A percentile compares a stretch with the other conserved stretches of the same genome.
Conservation (phyloP, 176 grass and related monocot genomes). For the Olyra latifolia region DNA sequence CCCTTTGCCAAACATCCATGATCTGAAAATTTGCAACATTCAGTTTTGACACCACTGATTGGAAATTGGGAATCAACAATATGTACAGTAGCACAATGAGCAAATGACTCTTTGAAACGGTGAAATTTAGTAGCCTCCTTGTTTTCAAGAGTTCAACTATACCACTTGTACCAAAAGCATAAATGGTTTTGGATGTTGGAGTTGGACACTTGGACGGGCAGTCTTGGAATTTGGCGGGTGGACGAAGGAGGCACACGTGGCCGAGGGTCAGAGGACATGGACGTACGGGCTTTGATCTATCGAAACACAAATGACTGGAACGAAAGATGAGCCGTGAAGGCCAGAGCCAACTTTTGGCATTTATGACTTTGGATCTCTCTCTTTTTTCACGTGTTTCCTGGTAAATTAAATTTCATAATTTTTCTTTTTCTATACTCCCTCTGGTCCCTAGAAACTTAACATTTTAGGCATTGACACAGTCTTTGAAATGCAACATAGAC, state of each 20-base stretch:
- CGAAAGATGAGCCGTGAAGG: neutral
- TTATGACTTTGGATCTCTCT: neutral
- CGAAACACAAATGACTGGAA: neutral
- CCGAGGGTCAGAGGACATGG: neutral
- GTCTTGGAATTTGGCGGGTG: neutral
- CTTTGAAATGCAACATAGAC: no score
- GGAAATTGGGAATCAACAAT: neutral
- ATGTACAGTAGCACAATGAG: neutral
- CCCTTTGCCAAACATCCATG: neutral
- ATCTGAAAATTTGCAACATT: neutral
- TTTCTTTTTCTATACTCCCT: no score
- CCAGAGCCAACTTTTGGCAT: slow-evolving; percentile 51
- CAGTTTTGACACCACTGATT: neutral
- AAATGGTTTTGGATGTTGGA: no score
- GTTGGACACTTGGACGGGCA: neutral
- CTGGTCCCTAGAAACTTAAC: no score
- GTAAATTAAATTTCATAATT: no score
- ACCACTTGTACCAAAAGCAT: no score
- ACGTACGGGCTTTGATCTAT: neutral
- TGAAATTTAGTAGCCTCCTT: neutral
- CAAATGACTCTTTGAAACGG: neutral
- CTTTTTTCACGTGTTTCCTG: no score
- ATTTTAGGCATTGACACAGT: no score
- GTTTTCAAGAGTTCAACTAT: no score
- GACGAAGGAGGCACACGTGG: slow-evolving; percentile 15